These are phyloP conservation scores for Aspergillus luchuensis DNA, from an alignment of 2,329 filamentous ascomycete genomes.

Conservation along the genomic window DNA sequence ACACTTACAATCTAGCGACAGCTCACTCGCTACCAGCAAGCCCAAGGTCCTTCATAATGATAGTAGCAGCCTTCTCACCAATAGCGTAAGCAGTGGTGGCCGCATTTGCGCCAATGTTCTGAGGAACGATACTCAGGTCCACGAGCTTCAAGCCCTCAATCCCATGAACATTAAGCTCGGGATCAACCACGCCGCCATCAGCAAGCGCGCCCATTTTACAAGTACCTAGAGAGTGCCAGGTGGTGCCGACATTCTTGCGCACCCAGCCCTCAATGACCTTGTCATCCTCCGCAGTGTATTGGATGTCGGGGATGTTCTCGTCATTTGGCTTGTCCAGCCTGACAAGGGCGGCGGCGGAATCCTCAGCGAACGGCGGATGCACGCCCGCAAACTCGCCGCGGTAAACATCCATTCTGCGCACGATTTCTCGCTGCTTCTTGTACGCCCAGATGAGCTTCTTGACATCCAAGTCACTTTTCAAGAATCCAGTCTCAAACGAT, in stretches of 20 bases:
- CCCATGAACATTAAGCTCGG: not conserved
- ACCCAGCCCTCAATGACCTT: constrained; percentile 6
- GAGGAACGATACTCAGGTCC: not conserved
- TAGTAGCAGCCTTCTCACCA: not conserved
- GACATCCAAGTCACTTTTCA: not conserved
- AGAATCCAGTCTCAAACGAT: not conserved
- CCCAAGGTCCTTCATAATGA: not conserved
- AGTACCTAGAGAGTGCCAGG: constrained; percentile 3
- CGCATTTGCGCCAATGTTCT: constrained; percentile 1
- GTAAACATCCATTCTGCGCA: constrained; percentile 2
- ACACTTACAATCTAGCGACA: too few relatives aligned
- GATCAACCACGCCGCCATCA: constrained; percentile 2
- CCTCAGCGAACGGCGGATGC: constrained; percentile 2
- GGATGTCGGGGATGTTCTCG: not conserved
- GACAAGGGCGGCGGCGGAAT: not conserved
- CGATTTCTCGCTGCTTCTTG: constrained; percentile 7
- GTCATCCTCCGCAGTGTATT: constrained; percentile 5
- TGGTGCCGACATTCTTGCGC: constrained; percentile 1
- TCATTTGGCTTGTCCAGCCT: too few relatives aligned
- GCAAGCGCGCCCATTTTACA: not conserved
- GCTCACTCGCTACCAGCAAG: not conserved
- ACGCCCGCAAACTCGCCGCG: not conserved
- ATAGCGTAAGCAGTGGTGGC: not conserved
- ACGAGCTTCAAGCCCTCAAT: not conserved
- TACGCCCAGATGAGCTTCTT: constrained; percentile 5